Conservation (phyloP, 2,329 filamentous ascomycete species). For the Colletotrichum gloeosporioides region DNA sequence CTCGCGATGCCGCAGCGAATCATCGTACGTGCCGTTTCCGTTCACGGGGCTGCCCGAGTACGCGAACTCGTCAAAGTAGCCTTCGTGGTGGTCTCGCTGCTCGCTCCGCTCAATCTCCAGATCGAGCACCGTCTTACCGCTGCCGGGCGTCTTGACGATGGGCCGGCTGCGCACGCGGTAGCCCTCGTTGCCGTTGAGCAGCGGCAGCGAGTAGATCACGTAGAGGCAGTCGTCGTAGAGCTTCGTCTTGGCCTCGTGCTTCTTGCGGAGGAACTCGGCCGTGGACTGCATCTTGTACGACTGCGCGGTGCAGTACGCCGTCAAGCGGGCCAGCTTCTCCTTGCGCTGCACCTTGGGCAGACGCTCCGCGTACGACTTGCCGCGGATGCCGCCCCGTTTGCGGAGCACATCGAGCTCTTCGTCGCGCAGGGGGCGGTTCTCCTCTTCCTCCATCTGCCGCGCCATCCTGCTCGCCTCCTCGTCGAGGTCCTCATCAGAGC, state of each 20-base stretch:
- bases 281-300: constrained; percentile 88
- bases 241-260: constrained; percentile 91
- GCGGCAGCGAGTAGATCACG: constrained; percentile 89
- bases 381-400: constrained; percentile 64
- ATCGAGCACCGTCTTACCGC: constrained; percentile 88
- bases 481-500: constrained; percentile 57
- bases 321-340: constrained; percentile 87
- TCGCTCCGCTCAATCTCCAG: constrained; percentile 97
- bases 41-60: constrained; percentile 46
- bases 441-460: constrained; percentile 56
- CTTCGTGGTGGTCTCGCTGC: constrained; percentile 85
- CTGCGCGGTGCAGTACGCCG: constrained; percentile 95
- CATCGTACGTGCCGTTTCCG: constrained; percentile 28
- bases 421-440: constrained; percentile 69
- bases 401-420: constrained; percentile 70
- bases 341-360: constrained; percentile 86
- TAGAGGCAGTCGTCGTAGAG: constrained; percentile 98
- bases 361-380: constrained; percentile 94
- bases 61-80: constrained; percentile 81
- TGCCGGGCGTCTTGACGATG: constrained; percentile 87
- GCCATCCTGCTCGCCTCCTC: constrained; percentile 42
- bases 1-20: constrained; percentile 26
- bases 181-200: constrained; percentile 84
- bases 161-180: constrained; percentile 90
- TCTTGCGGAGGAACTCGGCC: constrained; percentile 86